Evolutionary conservation across 768 basidiomycete genomes (phyloP), one percentile per base, ranked within the genome.

Genomic region (Mycena capillaripes): DNA sequence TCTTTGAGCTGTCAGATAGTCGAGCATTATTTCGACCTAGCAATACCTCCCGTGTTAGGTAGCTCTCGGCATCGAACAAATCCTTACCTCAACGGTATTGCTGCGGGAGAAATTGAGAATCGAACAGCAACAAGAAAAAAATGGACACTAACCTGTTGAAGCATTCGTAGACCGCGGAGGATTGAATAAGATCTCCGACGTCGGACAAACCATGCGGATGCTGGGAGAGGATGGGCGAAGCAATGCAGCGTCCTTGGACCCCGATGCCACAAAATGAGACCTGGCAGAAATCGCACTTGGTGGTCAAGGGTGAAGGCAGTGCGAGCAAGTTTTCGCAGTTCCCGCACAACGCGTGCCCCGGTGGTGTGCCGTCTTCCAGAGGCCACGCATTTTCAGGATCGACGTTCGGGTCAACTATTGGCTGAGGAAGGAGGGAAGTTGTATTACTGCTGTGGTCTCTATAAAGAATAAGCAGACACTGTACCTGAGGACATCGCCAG

Each of bases 301-400:
- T 89, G n/a, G 95, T 94, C 36, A 89, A 82, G 17, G 95, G 95
- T 16, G 95, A 93, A 36, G 82, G 85, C 4, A 92, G 81, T 30
- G 93, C 93, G 29, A 95, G 88, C 6, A 95, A 78, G 77, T 89
- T 94, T 81, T 95, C 95, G 77, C 95, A 96, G 77, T 95, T 94
- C 34, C 93, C 95, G 73, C 95, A 96, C 76, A 90, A 89, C 14
- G 84, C 90, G 74, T 96, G 95, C 23, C 94, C 95, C 0, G 93
- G 92, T 3, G 95, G 95, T 7, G 86, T 76, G 42, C 95, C 95
- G 59, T 95, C 90, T 42, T 95, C 94, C 34, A 93, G 80, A 69
- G 86, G 90, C 93, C 93, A 95, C 4, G 94, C 94, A 75, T 89
- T 86, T 30, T 93, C 93, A 3, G 89, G 82, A 79, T 95, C 92